Evolutionary conservation across 805 yeast genomes (phyloP).

Genomic region (Citeromyces nyonsensis): DNA sequence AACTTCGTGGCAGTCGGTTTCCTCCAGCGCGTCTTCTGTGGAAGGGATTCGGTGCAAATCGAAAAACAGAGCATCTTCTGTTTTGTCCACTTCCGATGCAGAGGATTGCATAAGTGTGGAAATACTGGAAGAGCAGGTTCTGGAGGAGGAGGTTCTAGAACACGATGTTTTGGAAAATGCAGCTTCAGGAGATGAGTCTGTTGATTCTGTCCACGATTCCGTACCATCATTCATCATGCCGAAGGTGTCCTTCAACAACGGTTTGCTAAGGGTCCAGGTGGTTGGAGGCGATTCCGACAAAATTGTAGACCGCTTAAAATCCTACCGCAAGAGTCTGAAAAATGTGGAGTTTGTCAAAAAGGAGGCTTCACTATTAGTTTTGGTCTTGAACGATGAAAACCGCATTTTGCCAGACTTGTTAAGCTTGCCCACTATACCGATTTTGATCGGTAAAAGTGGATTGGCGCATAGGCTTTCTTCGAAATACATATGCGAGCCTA

Average conservation of each 20-base stretch:
- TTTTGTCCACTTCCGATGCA: conserved; percentile 16
- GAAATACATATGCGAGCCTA: conserved; percentile 17
- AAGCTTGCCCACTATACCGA: conserved; percentile 15
- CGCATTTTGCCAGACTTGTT: conserved; percentile 12
- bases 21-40: conserved; percentile 3
- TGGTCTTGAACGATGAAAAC: conserved; percentile 13
- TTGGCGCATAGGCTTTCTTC: conserved; percentile 2
- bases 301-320: conserved; percentile 9
- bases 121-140: conserved; percentile 4
- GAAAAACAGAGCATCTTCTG: conserved; percentile 6
- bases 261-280: conserved; percentile 10
- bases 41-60: not conserved
- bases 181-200: conserved; percentile 1
- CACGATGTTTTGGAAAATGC: conserved; percentile 7
- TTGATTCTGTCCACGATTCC: conserved; percentile 6
- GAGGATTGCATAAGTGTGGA: conserved; percentile 8
- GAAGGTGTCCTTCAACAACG: conserved; percentile 10
- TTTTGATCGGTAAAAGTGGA: conserved; percentile 3
- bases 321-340: conserved; percentile 13
- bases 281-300: conserved; percentile 9
- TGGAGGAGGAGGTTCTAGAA: conserved; percentile 7
- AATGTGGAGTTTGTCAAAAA: conserved; percentile 10
- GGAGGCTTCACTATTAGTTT: conserved; percentile 11
- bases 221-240: conserved; percentile 22
- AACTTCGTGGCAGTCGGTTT: conserved; percentile 18